Conservation (phyloP, 1,139 yeast genomes). For the Candida pseudoviswanathii region DNA sequence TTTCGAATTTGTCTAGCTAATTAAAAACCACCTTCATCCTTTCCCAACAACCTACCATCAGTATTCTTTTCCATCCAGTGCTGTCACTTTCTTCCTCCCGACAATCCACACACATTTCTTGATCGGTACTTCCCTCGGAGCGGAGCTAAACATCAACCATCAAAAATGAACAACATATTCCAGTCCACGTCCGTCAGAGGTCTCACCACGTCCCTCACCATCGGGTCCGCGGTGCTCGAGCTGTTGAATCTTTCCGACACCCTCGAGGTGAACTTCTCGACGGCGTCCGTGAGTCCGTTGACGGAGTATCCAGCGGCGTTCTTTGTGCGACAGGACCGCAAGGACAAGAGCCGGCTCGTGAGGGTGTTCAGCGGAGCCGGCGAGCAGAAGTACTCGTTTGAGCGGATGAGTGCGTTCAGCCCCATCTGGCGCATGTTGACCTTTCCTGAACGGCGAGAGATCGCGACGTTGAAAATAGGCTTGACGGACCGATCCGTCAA, state of each 20-base stretch:
- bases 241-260: constrained; percentile 37
- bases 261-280: constrained; percentile 36
- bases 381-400: constrained; percentile 49
- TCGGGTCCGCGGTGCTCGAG: constrained; percentile 42
- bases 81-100: not conserved
- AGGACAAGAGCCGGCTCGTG: constrained; percentile 43
- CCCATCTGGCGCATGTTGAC: constrained; percentile 56
- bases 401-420: constrained; percentile 49
- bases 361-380: constrained; percentile 51
- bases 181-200: constrained; percentile 49
- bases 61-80: too few species aligned
- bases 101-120: not conserved
- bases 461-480: constrained; percentile 56
- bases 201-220: constrained; percentile 37
- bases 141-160: not conserved
- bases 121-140: not conserved
- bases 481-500: constrained; percentile 46
- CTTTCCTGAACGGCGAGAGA: constrained; percentile 49
- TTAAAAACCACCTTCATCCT: not conserved
- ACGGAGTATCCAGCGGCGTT: constrained; percentile 40
- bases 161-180: constrained; percentile 21
- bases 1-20: not conserved
- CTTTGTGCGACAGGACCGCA: constrained; percentile 52
- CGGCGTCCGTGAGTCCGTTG: constrained; percentile 42
- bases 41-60: not conserved